Evolutionary conservation across 306 rosid genomes (phyloP).

Genomic region (Quercus agrifolia): DNA sequence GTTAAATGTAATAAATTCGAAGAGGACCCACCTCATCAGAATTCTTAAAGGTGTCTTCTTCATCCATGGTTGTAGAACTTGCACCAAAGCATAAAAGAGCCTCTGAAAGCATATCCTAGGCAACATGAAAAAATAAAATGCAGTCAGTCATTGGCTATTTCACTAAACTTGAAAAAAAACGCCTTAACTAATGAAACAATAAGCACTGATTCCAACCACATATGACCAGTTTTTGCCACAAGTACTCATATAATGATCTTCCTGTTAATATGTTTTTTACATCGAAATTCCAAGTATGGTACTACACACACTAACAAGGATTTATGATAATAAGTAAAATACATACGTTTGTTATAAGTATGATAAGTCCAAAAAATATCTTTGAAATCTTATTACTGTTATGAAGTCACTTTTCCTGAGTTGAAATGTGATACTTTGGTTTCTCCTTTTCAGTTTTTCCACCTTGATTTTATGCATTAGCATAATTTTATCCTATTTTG

Average conservation of each 20-base stretch:
- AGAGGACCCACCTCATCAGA: constrained; percentile 46
- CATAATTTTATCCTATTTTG: no score
- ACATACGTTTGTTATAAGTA: background rate
- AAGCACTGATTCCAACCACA: no score
- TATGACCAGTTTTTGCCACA: background rate
- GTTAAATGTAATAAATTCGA: background rate
- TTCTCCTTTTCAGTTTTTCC: no score
- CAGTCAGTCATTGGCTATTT: constrained; percentile 15
- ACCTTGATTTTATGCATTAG: no score
- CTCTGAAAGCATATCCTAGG: constrained; percentile 73
- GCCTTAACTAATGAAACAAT: background rate
- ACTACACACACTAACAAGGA: background rate
- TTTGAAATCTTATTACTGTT: background rate
- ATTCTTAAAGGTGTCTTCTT: constrained; percentile 35
- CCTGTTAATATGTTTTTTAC: background rate
- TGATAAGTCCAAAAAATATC: background rate
- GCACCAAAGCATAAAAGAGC: constrained; percentile 94
- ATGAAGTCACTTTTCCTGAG: background rate
- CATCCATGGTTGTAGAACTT: constrained; percentile 58
- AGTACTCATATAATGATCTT: background rate
- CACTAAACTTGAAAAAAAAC: background rate
- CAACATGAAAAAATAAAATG: constrained; percentile 26
- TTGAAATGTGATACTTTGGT: background rate
- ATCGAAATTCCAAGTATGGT: background rate
- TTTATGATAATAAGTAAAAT: background rate